Evolutionary conservation across 495 filamentous ascomycete species (phyloP), one percentile per base, ranked within the genome.

Genomic region (Trichoderma orchidacearum): DNA sequence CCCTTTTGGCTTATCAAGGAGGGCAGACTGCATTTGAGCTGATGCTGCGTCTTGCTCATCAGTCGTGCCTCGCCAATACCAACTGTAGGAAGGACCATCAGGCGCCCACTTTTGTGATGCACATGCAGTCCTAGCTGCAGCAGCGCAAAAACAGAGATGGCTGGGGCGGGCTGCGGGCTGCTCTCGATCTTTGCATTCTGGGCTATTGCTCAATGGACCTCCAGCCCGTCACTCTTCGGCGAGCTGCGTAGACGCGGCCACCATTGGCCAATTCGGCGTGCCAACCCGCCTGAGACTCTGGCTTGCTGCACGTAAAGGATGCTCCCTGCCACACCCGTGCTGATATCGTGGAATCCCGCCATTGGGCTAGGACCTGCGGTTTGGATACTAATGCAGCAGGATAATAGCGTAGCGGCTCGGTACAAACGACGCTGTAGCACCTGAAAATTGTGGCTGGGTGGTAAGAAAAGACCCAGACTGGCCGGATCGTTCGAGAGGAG

Each of bases 301-400:
- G 34, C 23, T 35, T 34, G 52, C 53, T 35, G 35, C 31, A 32
- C n/a, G 53, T 28, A 54, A 28, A 54, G 25, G 53, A 4, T 31
- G 31, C 35, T 35, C 53, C 23, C 53, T 30, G 28, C 51, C 51
- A 17, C 53, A 30, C 18, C 18, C 53, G 53, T 27, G 11, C 7
- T 35, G 23, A 41, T 23, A 41, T 55, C 53, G 53, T 55, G 53
- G 30, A 55, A 41, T 29, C 18, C 32, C 21, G 53, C 53, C 32
- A 55, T 55, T 55, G 53, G 53, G 53, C 53, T 48, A 23, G 15
- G 3, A 18, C n/a, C n/a, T n/a, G n/a, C 36, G 8, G 36, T 41
- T 48, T 48, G 3, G 41, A 23, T 48, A 23, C 41, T 48, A 48
- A 48, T 48, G 41, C 41, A 48, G 41, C 41, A 48, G 41, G 41